These are phyloP conservation scores for Chytriomyces confervae DNA, from an alignment of 192 early-diverging fungal genomes.

Conservation along the genomic window DNA sequence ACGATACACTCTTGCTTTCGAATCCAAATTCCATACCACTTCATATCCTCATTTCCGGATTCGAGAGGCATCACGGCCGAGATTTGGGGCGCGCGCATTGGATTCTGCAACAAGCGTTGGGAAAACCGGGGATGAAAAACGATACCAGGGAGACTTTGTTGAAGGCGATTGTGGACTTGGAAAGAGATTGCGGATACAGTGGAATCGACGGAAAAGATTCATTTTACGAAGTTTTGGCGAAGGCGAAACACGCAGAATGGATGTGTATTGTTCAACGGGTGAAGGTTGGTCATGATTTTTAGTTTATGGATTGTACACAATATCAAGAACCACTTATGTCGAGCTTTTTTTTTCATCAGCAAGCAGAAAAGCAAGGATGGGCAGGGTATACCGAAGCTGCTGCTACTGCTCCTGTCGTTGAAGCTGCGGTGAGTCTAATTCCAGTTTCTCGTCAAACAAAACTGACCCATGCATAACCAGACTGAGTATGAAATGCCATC, in stretches of 20 bases:
- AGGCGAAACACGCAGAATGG: not conserved
- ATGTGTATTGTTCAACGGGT: not conserved
- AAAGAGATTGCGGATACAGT: conserved; percentile 5
- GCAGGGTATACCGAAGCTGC: not conserved
- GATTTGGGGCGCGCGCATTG: conserved; percentile 6
- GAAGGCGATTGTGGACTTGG: not conserved
- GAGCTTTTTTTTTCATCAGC: not conserved
- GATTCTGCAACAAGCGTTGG: conserved; percentile 35
- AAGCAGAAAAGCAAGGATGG: not conserved
- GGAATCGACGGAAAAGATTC: not conserved
- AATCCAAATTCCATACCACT: conserved; percentile 14
- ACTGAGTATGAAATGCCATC: not conserved
- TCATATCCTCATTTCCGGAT: conserved; percentile 32
- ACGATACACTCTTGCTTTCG: conserved; percentile 25
- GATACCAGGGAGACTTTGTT: not conserved
- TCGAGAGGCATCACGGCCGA: conserved; percentile 45
- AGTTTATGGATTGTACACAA: not conserved
- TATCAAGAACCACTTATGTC: no score
- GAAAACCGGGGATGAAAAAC: not conserved
- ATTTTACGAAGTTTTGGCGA: conserved; percentile 27
- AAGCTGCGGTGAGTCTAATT: not conserved
- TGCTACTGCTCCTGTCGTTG: not conserved
- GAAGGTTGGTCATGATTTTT: not conserved
- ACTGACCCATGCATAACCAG: not conserved
- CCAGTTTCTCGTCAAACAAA: not conserved